Conservation (phyloP, 129 eudicot genomes). For the Silybum marianum region DNA sequence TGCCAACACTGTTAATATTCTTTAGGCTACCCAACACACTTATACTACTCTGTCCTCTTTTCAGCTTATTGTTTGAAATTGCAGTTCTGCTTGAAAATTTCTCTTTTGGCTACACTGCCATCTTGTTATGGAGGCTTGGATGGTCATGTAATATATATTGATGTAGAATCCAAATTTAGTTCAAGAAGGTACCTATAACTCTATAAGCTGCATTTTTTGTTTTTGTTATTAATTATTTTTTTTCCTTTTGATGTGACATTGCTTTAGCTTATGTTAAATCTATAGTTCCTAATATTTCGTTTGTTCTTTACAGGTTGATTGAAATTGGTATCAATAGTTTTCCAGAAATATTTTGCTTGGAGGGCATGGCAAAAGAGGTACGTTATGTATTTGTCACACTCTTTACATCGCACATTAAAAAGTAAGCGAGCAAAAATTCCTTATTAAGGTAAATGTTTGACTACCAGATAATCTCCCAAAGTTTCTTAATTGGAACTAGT, state of each 20-base stretch:
- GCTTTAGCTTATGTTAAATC: neutral
- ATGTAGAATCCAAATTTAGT: constrained; percentile 87
- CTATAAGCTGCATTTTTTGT: neutral
- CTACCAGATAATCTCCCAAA: neutral
- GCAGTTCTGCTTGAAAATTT: constrained; percentile 88
- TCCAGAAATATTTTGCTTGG: constrained; percentile 74
- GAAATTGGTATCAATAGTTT: constrained; percentile 82
- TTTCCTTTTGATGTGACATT: neutral
- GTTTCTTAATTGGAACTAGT: neutral
- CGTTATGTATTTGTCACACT: constrained; percentile 10
- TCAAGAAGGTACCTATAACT: constrained; percentile 59
- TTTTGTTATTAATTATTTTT: neutral
- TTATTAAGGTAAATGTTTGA: neutral
- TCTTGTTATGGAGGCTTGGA: constrained; percentile 73
- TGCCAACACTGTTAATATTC: too few species aligned
- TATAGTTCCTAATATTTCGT: neutral
- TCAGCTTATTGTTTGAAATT: constrained; percentile 28
- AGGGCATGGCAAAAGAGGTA: constrained; percentile 86
- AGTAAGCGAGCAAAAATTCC: neutral
- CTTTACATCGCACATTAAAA: neutral
- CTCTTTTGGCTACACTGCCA: constrained; percentile 81
- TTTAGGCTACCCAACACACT: too few species aligned
- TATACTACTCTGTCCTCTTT: too few species aligned
- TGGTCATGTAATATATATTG: constrained; percentile 79
- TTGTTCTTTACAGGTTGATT: constrained; percentile 56